Percentiles rank a stretch among this genome's conserved stretches.
These are phyloP conservation scores for Auricularia sp. DNA, from an alignment of 768 basidiomycete species.

Conservation along the genomic window DNA sequence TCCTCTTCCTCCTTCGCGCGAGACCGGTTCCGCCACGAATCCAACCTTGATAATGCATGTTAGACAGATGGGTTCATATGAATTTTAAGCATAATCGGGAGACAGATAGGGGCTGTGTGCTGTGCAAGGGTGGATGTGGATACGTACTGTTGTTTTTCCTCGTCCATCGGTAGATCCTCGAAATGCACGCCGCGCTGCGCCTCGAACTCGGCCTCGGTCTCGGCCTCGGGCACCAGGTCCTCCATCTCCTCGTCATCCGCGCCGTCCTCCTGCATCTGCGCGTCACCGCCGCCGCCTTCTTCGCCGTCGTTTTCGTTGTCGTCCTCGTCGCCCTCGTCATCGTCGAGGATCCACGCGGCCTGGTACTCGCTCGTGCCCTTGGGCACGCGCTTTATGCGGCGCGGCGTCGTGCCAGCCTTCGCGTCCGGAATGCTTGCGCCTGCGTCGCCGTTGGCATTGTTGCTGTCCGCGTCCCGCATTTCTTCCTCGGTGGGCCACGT, in stretches of 20 bases:
- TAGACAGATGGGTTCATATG: too few species aligned
- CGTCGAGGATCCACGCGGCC: slow-evolving; percentile 91
- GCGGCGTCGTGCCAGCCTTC: slow-evolving; percentile 62
- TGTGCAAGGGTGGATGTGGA: too few species aligned
- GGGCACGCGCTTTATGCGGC: slow-evolving; percentile 69
- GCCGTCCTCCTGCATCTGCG: slow-evolving; percentile 17
- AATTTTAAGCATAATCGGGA: too few species aligned
- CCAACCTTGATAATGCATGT: slow-evolving; percentile 34
- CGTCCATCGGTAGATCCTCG: slow-evolving; percentile 70
- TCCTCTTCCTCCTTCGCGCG: slow-evolving; percentile 69
- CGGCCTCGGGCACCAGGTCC: slow-evolving; percentile 30
- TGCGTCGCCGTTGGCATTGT: slow-evolving; percentile 14
- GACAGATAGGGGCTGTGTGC: too few species aligned
- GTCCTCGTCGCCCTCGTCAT: slow-evolving; percentile 53
- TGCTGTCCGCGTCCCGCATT: slow-evolving; percentile 40
- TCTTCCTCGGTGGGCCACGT: slow-evolving; percentile 99
- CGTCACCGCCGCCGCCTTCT: slow-evolving; percentile 24
- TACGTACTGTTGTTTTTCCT: slow-evolving; percentile 78
- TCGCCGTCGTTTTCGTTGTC: slow-evolving; percentile 35
- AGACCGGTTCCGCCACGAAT: slow-evolving; percentile 44
- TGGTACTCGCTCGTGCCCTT: slow-evolving; percentile 97
- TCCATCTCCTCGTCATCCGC: slow-evolving; percentile 18
- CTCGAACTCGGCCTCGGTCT: slow-evolving; percentile 46
- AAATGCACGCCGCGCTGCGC: slow-evolving; percentile 45
- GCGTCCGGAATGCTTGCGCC: slow-evolving; percentile 49